These are phyloP conservation scores for Atractiella rhizophila DNA, from an alignment of 768 basidiomycete genomes.

Conservation along the genomic window DNA sequence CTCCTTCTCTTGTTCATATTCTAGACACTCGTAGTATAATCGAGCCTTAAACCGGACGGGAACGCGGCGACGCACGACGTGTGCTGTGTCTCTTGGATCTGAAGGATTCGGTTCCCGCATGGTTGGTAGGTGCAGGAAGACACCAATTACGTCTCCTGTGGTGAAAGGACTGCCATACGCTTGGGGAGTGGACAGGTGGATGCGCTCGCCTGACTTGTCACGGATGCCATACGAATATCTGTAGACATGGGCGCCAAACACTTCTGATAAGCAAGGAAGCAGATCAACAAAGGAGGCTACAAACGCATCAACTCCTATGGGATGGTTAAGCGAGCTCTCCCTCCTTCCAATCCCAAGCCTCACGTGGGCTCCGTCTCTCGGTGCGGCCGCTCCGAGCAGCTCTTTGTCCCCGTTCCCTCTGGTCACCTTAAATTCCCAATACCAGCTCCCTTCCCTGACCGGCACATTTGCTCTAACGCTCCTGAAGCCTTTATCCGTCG, in stretches of 20 bases:
- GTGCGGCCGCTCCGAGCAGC: constrained; percentile 18
- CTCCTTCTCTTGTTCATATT: constrained; percentile 70
- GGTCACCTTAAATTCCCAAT: constrained; percentile 64
- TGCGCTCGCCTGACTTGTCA: constrained; percentile 78
- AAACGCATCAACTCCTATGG: constrained; percentile 61
- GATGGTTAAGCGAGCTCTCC: constrained; percentile 78
- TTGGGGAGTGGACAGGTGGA: constrained; percentile 53
- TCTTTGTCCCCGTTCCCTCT: constrained; percentile 43
- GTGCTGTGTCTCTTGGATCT: constrained; percentile 54
- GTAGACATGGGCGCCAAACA: too few relatives aligned
- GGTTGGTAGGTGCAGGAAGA: constrained; percentile 66
- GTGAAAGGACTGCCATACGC: constrained; percentile 49
- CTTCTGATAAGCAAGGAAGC: too few relatives aligned
- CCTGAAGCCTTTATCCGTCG: constrained; percentile 69
- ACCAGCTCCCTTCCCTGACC: constrained; percentile 73
- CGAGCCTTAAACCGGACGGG: constrained; percentile 91
- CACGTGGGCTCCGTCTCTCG: constrained; percentile 48
- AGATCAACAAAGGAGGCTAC: not conserved
- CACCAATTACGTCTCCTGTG: constrained; percentile 70
- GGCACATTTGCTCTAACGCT: constrained; percentile 74
- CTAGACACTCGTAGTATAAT: constrained; percentile 79
- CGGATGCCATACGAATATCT: constrained; percentile 79
- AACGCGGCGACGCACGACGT: constrained; percentile 64
- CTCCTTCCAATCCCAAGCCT: constrained; percentile 74
- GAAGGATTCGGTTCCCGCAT: not conserved